Percentiles rank a stretch among this genome's conserved stretches.
Evolutionary conservation across 768 basidiomycete species (phyloP).

Genomic region (Lactarius vividus): DNA sequence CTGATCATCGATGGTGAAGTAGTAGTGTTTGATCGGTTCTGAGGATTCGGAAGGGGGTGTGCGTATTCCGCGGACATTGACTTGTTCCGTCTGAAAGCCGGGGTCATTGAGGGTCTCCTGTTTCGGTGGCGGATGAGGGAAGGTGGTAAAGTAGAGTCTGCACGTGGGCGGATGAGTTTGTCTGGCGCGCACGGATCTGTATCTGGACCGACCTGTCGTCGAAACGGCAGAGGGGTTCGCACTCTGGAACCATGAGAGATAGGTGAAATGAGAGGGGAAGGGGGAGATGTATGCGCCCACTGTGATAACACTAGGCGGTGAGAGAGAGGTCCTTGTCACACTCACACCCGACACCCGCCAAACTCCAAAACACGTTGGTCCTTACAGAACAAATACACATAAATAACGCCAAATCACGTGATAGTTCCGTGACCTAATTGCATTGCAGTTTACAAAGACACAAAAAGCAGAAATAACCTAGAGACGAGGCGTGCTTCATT

Average conservation of each 20-base stretch:
- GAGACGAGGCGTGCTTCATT: conserved; percentile 23
- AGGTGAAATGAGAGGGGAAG: background rate
- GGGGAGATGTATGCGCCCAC: background rate
- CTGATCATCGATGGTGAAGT: conserved; percentile 91
- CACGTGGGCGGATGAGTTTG: conserved; percentile 13
- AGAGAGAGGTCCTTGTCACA: background rate
- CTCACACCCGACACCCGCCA: background rate
- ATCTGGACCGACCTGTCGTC: conserved; percentile 58
- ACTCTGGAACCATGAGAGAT: conserved; percentile 43
- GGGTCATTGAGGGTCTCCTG: conserved; percentile 63
- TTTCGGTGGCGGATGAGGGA: conserved; percentile 69
- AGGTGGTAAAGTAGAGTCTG: conserved; percentile 86
- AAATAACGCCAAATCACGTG: conserved; percentile 24
- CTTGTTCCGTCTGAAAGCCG: conserved; percentile 52
- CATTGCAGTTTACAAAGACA: background rate
- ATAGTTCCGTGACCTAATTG: background rate
- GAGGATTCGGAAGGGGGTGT: conserved; percentile 62
- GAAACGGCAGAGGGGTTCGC: conserved; percentile 79
- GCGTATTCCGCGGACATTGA: conserved; percentile 59
- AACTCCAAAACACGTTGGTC: conserved; percentile 18
- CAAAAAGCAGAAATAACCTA: background rate
- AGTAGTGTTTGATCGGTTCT: conserved; percentile 80
- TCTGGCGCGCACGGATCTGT: background rate
- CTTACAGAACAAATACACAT: conserved; percentile 11
- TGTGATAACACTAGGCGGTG: background rate